A percentile compares a stretch with the other conserved stretches of the same genome.
Evolutionary conservation across 78 protist genomes (phyloP).

Genomic region (Acrasis kona): DNA sequence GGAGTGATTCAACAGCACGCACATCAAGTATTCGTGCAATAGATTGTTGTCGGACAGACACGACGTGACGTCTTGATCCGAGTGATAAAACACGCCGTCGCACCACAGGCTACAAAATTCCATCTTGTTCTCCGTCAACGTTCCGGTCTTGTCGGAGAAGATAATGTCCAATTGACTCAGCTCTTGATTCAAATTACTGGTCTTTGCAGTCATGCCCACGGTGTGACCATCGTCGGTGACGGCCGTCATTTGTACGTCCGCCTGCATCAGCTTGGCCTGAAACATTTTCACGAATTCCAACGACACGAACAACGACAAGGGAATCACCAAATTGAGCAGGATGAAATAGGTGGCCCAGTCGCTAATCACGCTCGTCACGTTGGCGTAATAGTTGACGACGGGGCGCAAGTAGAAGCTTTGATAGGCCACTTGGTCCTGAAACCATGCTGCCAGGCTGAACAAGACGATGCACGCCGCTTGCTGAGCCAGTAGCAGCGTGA

Average conservation of each 20-base stretch:
- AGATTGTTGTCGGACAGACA: not conserved
- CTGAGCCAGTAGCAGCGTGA: not conserved
- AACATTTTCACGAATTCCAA: slow-evolving; percentile 16
- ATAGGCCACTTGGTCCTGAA: no score
- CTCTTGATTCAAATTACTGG: slow-evolving; percentile 11
- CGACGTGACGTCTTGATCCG: not conserved
- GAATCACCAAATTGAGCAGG: slow-evolving; percentile 22
- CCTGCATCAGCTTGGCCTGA: slow-evolving; percentile 33
- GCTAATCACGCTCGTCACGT: not conserved
- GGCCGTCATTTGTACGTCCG: slow-evolving; percentile 23
- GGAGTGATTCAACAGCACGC: slow-evolving; percentile 63
- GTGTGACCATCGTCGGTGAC: not conserved
- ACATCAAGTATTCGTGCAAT: slow-evolving; percentile 21
- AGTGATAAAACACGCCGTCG: not conserved
- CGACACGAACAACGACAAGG: slow-evolving; percentile 45
- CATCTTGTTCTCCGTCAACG: slow-evolving; percentile 33
- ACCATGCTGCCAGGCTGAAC: no score
- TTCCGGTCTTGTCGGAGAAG: slow-evolving; percentile 37
- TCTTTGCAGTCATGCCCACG: slow-evolving; percentile 20
- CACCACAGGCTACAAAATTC: not conserved
- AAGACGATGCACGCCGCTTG: not conserved
- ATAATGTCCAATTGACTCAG: slow-evolving; percentile 2
- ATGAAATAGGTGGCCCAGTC: slow-evolving; percentile 29
- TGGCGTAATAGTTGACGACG: no score
- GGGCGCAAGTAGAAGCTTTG: no score